Base-by-base conservation (phyloP, 768 basidiomycete species). In the Lentinula raphanica region DNA sequence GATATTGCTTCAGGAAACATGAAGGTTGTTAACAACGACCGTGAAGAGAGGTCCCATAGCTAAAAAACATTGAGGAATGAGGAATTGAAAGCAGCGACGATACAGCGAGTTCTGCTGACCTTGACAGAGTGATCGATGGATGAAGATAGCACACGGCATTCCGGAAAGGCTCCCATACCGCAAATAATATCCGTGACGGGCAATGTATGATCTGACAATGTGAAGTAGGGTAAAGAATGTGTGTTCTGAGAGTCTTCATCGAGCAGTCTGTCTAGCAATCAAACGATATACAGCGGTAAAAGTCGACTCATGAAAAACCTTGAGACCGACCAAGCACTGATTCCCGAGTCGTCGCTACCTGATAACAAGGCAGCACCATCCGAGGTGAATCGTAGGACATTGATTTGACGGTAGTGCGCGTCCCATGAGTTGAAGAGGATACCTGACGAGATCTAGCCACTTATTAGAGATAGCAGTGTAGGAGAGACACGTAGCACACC, bases 61-160 rank as follows among this genome's bases (percentile, higher is more conserved):
- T 92, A 65, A 12, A 21, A 38, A 53, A 39, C n/a, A 36, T 17
- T 19, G 38, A 15, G 28, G 59, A 44, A 36, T 58, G 23, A 49
- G 57, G 44, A 57, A 45, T 62, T 51, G 21, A 44, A 19, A 9
- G 19, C n/a, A 9, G 2, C 21, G 56, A 56, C 49, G 55, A 40
- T 60, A 62, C 38, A 54, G 29, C 53, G 39, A 17, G 5, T n/a
- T n/a, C n/a, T 38, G 58, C 72, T 57, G 62, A 92, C 93, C 79
- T 98, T 98, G 68, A 93, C 91, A 27, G 92, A 90, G 60, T 93
- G 91, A 69, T 98, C 97, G 49, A 89, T 68, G 0, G 92, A 92
- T 3, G 90, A 83, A 1, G 94, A 91, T 62, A 95, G 77, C 28
- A 90, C 72, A 60, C 90, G 82, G 69, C 86, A 89, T 56, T 75